Conservation (phyloP, 129 eudicot species). For the Silybum marianum region DNA sequence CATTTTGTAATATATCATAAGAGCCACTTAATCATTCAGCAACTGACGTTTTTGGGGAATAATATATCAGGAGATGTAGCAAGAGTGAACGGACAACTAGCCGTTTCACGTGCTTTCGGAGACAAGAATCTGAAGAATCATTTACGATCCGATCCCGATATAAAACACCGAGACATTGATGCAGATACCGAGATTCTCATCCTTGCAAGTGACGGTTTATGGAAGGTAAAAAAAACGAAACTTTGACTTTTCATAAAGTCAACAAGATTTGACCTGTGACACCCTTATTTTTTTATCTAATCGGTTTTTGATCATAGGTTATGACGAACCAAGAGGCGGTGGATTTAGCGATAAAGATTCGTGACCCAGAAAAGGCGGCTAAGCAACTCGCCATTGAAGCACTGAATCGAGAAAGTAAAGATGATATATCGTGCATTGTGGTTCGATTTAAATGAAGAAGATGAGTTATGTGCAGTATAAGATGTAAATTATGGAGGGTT, state of each 20-base stretch:
- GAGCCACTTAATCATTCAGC: no score
- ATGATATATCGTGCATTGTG: conserved; percentile 87
- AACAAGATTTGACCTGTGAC: neutral
- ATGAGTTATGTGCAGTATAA: conserved; percentile 38
- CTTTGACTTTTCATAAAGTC: conserved; percentile 13
- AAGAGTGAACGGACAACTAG: conserved; percentile 81
- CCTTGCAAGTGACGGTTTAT: conserved; percentile 80
- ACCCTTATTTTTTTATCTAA: neutral
- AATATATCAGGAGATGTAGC: conserved; percentile 75
- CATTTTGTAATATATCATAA: no score
- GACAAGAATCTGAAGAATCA: conserved; percentile 79
- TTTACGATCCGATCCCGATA: conserved; percentile 73
- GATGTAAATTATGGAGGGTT: conserved; percentile 43
- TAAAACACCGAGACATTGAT: conserved; percentile 50
- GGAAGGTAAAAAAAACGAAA: conserved; percentile 60
- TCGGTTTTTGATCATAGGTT: conserved; percentile 47
- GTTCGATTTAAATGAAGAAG: conserved; percentile 51
- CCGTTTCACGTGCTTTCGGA: conserved; percentile 93
- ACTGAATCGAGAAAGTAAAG: conserved; percentile 67
- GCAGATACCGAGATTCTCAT: conserved; percentile 66
- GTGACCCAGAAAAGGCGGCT: conserved; percentile 83
- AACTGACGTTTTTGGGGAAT: conserved; percentile 2
- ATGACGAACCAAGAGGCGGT: conserved; percentile 87
- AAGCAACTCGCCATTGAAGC: conserved; percentile 73
- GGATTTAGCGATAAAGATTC: conserved; percentile 63